Evolutionary conservation across 306 rosid species (phyloP), one percentile per base, ranked within the genome.

Genomic region (Acacia confusa): DNA sequence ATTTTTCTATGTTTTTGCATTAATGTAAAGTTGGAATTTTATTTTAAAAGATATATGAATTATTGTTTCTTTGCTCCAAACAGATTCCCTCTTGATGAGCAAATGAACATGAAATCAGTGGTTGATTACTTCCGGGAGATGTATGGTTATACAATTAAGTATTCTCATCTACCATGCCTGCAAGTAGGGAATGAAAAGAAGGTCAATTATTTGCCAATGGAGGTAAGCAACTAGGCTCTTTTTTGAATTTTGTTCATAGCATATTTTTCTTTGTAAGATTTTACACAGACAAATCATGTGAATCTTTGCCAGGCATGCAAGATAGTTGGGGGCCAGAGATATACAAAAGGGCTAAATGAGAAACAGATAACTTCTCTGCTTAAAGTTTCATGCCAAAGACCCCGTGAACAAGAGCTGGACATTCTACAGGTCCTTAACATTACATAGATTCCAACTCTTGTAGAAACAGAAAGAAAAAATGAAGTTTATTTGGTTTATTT

Each of bases 41-140:
- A 10, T 43, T 24, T 6, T 38, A 71, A 22, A 11, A 61, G 6
- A 78, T 64, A 47, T 28, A 57, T 28, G 17, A 78, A 36, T 82
- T 22, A 64, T 66, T 78, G 47, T 64, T 57, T 38, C n/a, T 79
- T 79, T 58, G 67, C 38, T 40, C 50, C 19, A 19, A 64, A 79
- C 82, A 86, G 89, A 47, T 86, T 86, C 84, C 89, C 89, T 36
- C 75, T 86, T 0, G 89, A 86, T 80, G 89, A 86, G 78, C 85
- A 86, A 70, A 86, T 82, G 86, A 86, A 86, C 82, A 86, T 86
- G 89, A 86, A 86, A 83, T 86, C 89, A 72, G 89, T 86, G 25
- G 86, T 86, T 71, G 89, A 86, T 73, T 86, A 86, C 66, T 86
- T 86, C 77, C 89, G 81, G 72, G 89, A 86, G 69, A 55, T 86